Evolutionary conservation across 2,329 filamentous ascomycete genomes (phyloP).

Genomic region (Dactylellina sp.): DNA sequence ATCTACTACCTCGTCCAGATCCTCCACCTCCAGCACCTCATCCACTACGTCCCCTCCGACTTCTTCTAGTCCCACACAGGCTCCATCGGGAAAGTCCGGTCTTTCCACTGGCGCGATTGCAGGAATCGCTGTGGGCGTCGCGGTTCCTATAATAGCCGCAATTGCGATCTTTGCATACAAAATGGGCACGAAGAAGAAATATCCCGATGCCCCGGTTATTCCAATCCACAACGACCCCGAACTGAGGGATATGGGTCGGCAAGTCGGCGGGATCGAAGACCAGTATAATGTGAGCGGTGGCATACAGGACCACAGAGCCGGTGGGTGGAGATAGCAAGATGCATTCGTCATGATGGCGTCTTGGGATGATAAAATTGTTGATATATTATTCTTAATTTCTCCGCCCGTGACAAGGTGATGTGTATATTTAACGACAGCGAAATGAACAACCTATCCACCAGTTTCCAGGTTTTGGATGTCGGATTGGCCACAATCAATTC

Average conservation of each 20-base stretch:
- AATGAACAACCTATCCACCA: too few relatives aligned
- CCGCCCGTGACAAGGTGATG: too few relatives aligned
- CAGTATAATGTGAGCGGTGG: neutral
- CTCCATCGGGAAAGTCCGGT: neutral
- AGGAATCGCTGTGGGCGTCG: conserved; percentile 38
- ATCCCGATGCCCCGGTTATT: conserved; percentile 14
- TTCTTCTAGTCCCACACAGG: neutral
- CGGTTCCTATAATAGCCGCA: conserved; percentile 9
- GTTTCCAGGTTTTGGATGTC: too few relatives aligned
- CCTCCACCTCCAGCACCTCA: neutral
- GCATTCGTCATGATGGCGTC: too few relatives aligned
- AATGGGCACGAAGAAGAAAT: neutral
- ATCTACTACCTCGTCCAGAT: neutral
- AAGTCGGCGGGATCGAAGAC: conserved; percentile 21
- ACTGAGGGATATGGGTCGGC: neutral
- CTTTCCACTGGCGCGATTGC: conserved; percentile 42
- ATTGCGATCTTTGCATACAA: conserved; percentile 15
- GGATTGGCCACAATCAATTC: too few relatives aligned
- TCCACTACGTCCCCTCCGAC: neutral
- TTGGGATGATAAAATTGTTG: too few relatives aligned
- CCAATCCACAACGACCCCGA: conserved; percentile 28
- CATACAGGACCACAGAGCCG: conserved; percentile 2
- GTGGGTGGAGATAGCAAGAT: neutral
- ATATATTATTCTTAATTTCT: too few relatives aligned
- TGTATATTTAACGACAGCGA: too few relatives aligned